Evolutionary conservation across 805 yeast genomes (phyloP), one percentile per base, ranked within the genome.

Genomic region (Hermanozyma aechmeae): DNA sequence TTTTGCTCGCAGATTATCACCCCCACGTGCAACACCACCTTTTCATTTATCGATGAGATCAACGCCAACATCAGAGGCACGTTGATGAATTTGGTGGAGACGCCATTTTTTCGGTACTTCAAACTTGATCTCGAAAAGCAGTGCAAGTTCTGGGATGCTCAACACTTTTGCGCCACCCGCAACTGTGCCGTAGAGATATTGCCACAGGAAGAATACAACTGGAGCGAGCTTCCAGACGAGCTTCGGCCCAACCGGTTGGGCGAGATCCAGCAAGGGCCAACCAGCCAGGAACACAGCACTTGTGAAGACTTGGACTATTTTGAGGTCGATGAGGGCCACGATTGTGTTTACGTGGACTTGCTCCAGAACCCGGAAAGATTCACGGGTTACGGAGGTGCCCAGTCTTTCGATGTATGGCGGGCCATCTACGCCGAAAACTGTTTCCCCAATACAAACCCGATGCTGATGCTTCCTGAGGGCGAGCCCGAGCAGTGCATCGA

Each of bases 381-480:
- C 59, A 93, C 98, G 0, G 98, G 98, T 0, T 92, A 92, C 48
- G 81, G 86, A 18, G 98, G 98, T 17, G 75, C 78, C 28, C 95
- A 92, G 46, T 84, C 96, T 14, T 75, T 79, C 41, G 85, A 80
- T 49, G 84, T 92, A 26, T 92, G 99, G 99, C 66, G 74, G 23
- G 84, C 93, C 40, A 86, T 92, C 16, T 92, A 92, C 54, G 77
- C 74, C 24, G 96, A 92, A 44, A 87, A 87, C 60, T 86, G 96
- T 51, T 87, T 87, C 58, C 75, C 76, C 6, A 65, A 60, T 40
- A 56, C 64, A 5, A 54, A 46, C 30, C 63, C 61, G 11, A 51
- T 56, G 56, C 45, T 57, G 4, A 47, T 53, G 52, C 35, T 50
- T 18, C 53, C 51, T 2, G 57, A 50, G 22, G 43, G 44, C n/a